Percentiles rank a stretch among this genome's conserved stretches.
Evolutionary conservation across 2,329 filamentous ascomycete species (phyloP).

Genomic region (Meredithiella fracta): DNA sequence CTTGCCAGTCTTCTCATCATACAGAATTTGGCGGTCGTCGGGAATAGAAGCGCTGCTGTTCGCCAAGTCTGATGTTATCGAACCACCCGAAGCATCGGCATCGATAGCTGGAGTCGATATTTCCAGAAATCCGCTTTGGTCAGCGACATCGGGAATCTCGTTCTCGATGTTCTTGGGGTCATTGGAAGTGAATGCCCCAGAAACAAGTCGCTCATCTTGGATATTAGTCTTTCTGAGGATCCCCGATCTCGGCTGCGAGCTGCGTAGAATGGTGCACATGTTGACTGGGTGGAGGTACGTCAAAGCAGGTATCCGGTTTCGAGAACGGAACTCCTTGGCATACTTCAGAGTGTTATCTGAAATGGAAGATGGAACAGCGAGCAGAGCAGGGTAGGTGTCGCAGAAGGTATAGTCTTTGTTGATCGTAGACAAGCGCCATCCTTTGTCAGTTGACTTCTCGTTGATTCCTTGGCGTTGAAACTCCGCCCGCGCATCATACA

Average conservation of each 20-base stretch:
- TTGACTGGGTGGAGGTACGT: constrained; percentile 95
- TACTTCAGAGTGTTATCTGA: constrained; percentile 97
- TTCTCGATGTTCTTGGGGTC: constrained; percentile 21
- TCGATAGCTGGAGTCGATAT: background rate
- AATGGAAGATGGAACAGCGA: constrained; percentile 74
- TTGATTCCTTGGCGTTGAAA: constrained; percentile 78
- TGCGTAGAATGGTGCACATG: constrained; percentile 90
- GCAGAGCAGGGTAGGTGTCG: constrained; percentile 72
- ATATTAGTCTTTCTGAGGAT: constrained; percentile 78
- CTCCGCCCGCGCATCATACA: constrained; percentile 76
- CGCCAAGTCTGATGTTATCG: background rate
- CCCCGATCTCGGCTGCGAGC: constrained; percentile 80
- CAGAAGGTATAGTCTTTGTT: constrained; percentile 85
- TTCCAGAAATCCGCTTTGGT: constrained; percentile 9
- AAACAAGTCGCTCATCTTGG: constrained; percentile 86
- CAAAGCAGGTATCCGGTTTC: constrained; percentile 71
- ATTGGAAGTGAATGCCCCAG: constrained; percentile 75
- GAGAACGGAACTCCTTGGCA: constrained; percentile 73
- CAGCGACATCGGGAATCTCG: constrained; percentile 14
- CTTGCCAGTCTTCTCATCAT: constrained; percentile 43
- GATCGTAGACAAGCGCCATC: constrained; percentile 81
- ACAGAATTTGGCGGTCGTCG: constrained; percentile 21
- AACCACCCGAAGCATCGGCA: background rate
- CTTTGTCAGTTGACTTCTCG: constrained; percentile 56
- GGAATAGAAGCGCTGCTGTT: background rate